Evolutionary conservation across 2,329 filamentous ascomycete genomes (phyloP).

Genomic region (Bertia moriformis): DNA sequence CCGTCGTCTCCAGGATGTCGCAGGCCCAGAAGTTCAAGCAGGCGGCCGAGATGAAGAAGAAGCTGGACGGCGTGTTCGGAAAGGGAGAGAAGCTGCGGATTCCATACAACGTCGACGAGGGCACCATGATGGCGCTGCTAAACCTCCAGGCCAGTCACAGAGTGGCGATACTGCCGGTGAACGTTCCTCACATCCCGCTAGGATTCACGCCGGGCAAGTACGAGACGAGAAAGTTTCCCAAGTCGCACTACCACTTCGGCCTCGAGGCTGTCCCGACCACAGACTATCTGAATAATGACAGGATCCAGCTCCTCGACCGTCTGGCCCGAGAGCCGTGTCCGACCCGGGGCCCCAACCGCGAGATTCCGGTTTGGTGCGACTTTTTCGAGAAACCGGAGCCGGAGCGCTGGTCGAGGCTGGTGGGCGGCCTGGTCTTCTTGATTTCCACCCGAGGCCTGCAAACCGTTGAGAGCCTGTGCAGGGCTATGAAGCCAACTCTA

Average conservation of each 20-base stretch:
- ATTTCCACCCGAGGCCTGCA: conserved; percentile 48
- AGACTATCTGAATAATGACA: conserved; percentile 39
- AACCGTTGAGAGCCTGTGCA: conserved; percentile 33
- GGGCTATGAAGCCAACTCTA: conserved; percentile 38
- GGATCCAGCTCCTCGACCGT: conserved; percentile 24
- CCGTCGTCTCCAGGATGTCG: conserved; percentile 23
- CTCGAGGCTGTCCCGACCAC: conserved; percentile 43
- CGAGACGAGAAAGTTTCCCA: conserved; percentile 53
- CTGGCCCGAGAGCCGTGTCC: conserved; percentile 24
- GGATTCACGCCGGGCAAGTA: conserved; percentile 61
- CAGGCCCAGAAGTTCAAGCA: conserved; percentile 18
- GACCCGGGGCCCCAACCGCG: conserved; percentile 21
- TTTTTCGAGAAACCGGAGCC: conserved; percentile 45
- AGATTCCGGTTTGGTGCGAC: conserved; percentile 60
- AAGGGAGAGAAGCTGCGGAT: conserved; percentile 24
- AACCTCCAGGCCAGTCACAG: conserved; percentile 48
- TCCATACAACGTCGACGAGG: conserved; percentile 44
- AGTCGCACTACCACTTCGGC: conserved; percentile 48
- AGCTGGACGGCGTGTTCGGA: conserved; percentile 22
- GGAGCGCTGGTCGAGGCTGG: conserved; percentile 48
- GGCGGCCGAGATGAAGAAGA: conserved; percentile 22
- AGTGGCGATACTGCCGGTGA: conserved; percentile 33
- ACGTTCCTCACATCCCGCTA: conserved; percentile 49
- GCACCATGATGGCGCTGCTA: conserved; percentile 49
- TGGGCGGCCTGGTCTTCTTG: conserved; percentile 46